These are phyloP conservation scores for Dactylonectria estremocensis DNA, from an alignment of 2,329 filamentous ascomycete genomes.

Conservation along the genomic window DNA sequence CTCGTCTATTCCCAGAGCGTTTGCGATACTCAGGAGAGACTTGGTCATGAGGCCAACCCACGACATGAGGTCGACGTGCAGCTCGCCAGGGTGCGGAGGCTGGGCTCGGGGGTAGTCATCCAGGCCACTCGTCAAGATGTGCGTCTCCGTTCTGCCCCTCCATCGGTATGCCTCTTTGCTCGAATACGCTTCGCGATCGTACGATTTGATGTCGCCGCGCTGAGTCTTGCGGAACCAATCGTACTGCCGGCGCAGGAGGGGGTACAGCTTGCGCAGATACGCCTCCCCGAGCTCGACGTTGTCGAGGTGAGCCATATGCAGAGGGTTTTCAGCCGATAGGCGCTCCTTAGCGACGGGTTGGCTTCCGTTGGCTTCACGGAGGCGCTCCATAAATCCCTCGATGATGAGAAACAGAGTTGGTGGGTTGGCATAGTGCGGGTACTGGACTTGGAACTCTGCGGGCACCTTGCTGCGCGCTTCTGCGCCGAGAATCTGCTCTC, in stretches of 20 bases:
- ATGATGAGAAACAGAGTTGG: conserved; percentile 94
- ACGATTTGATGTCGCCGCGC: conserved; percentile 88
- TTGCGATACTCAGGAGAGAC: conserved; percentile 85
- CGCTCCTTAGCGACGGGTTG: conserved; percentile 60
- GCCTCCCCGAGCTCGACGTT: conserved; percentile 77
- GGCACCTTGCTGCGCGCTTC: conserved; percentile 98
- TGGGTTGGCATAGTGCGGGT: conserved; percentile 97
- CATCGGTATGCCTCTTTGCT: conserved; percentile 95
- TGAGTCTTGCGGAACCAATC: conserved; percentile 97
- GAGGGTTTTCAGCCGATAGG: conserved; percentile 59
- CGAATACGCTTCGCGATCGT: conserved; percentile 90
- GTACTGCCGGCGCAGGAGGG: conserved; percentile 89
- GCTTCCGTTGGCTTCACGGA: conserved; percentile 71
- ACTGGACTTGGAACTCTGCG: conserved; percentile 92
- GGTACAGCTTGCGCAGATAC: conserved; percentile 85
- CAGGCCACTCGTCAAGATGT: conserved; percentile 92
- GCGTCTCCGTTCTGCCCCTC: conserved; percentile 88
- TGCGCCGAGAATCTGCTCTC: conserved; percentile 92
- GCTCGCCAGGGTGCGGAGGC: conserved; percentile 94
- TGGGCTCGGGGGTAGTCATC: conserved; percentile 97
- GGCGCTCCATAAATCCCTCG: conserved; percentile 85
- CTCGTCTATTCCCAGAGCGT: conserved; percentile 80
- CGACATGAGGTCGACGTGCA: conserved; percentile 93
- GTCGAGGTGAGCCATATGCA: conserved; percentile 77
- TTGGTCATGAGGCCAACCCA: conserved; percentile 99